Evolutionary conservation across 1,284 basidiomycete genomes (phyloP).

Genomic region (Ceratobasidium sp.): DNA sequence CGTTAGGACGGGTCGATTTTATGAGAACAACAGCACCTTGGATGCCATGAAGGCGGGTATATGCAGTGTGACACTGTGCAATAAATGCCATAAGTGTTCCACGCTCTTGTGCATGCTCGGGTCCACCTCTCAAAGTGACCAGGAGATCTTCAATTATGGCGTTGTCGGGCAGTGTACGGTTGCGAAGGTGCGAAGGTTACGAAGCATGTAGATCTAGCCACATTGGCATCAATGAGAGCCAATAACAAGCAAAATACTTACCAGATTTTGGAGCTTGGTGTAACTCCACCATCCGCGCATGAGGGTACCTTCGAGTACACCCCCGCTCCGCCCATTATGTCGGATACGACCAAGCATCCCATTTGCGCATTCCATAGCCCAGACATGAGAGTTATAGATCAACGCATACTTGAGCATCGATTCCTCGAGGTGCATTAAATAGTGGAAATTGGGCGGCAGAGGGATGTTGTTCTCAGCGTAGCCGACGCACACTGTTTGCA

Average conservation of each 20-base stretch:
- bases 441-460: constrained; percentile 16
- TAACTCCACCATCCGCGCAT: constrained; percentile 24
- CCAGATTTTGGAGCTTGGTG: constrained; percentile 8
- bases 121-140: not conserved
- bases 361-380: constrained; percentile 25
- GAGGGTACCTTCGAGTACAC: constrained; percentile 14
- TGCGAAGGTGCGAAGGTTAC: not conserved
- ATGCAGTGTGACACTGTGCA: constrained; percentile 15
- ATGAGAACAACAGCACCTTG: no score
- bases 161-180: constrained; percentile 9
- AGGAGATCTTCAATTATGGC: not conserved
- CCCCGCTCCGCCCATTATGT: not conserved
- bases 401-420: constrained; percentile 6
- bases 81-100: constrained; percentile 23
- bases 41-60: constrained; percentile 3
- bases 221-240: not conserved
- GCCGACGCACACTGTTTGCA: not conserved
- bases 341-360: not conserved
- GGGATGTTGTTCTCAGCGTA: not conserved
- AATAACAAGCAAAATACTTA: not conserved
- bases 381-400: constrained; percentile 21
- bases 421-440: constrained; percentile 28
- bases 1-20: not conserved
- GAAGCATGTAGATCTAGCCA: no score
- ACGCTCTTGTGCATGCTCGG: constrained; percentile 20